These are phyloP conservation scores for Lachnellula hyalina DNA, from an alignment of 2,329 filamentous ascomycete species.

Conservation along the genomic window DNA sequence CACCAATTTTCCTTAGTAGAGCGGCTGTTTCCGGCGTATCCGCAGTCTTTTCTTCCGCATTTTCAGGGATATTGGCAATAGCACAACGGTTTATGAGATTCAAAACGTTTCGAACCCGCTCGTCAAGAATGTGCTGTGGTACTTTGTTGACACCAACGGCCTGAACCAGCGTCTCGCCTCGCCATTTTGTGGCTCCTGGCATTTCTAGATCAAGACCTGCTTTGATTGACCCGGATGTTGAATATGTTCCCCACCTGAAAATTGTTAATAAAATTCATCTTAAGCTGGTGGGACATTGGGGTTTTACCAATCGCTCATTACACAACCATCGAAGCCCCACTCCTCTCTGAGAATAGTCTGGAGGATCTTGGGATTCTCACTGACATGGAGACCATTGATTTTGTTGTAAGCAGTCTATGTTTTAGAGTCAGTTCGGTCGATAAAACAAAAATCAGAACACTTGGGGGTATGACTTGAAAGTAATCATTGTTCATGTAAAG, in stretches of 20 bases:
- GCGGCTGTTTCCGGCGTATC: constrained; percentile 32
- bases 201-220: constrained; percentile 56
- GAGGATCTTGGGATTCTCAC: constrained; percentile 36
- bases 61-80: constrained; percentile 27
- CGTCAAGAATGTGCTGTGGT: constrained; percentile 22
- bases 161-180: constrained; percentile 23
- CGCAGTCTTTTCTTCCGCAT: constrained; percentile 24
- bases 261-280: neutral
- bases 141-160: constrained; percentile 23
- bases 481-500: neutral
- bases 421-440: too few species aligned
- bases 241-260: constrained; percentile 44
- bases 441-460: too few species aligned
- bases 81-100: constrained; percentile 32
- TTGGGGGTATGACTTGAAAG: too few species aligned
- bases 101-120: constrained; percentile 25
- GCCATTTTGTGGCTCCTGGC: constrained; percentile 43
- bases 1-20: constrained; percentile 51
- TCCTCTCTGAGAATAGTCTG: constrained; percentile 37
- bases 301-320: constrained; percentile 44
- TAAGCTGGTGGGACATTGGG: neutral
- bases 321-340: constrained; percentile 41
- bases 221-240: constrained; percentile 44
- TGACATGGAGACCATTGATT: constrained; percentile 41
- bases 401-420: constrained; percentile 39